Percentiles rank a stretch among this genome's conserved stretches.
Conservation (phyloP, 495 filamentous ascomycete genomes). For the Lasiosphaeria miniovina region DNA sequence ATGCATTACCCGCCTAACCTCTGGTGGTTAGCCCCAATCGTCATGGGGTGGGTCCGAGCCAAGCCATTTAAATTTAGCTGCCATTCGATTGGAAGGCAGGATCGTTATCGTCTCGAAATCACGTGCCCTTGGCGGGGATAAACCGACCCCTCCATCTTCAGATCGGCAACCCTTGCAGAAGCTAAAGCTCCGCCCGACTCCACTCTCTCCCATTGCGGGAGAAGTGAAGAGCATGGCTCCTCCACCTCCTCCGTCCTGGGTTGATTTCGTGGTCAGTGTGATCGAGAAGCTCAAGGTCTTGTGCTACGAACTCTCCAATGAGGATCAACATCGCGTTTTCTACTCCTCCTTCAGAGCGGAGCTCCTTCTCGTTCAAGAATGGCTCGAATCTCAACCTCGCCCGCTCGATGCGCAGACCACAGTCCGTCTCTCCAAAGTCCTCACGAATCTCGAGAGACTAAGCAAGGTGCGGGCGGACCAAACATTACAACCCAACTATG, state of each 20-base stretch:
- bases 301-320: not conserved
- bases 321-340: not conserved
- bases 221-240: not conserved
- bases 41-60: too few species aligned
- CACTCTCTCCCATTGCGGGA: not conserved
- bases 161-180: too few species aligned
- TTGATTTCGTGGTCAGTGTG: not conserved
- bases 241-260: not conserved
- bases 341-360: not conserved
- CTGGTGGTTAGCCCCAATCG: too few species aligned
- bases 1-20: too few species aligned
- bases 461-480: not conserved
- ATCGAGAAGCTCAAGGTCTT: not conserved
- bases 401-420: not conserved
- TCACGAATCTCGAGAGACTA: conserved; percentile 1
- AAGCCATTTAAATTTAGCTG: too few species aligned
- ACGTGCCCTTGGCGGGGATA: too few species aligned
- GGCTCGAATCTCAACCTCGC: not conserved
- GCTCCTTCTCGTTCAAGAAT: conserved; percentile 2
- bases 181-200: too few species aligned
- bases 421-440: not conserved
- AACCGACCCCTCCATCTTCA: too few species aligned
- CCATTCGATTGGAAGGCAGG: too few species aligned
- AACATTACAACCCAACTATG: not conserved
- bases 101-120: too few species aligned